A percentile compares a stretch with the other conserved stretches of the same genome.
Evolutionary conservation across 192 early-diverging fungal species (phyloP).

Genomic region (Umbelopsis sp.): DNA sequence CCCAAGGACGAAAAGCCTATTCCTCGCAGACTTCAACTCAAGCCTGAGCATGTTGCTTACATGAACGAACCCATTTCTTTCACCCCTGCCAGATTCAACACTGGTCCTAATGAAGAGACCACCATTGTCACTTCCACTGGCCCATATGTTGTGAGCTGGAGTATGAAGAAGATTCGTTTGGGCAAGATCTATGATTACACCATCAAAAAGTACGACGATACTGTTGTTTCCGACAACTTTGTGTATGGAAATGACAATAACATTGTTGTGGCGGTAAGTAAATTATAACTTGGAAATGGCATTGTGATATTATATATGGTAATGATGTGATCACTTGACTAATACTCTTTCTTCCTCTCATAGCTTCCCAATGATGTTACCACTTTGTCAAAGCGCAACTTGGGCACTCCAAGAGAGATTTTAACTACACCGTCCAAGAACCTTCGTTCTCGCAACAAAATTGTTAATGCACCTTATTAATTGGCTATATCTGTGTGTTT

Average conservation of each 20-base stretch:
- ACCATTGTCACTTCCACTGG: constrained; percentile 87
- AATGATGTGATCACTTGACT: neutral
- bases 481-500: no score
- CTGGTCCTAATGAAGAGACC: constrained; percentile 72
- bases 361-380: constrained; percentile 23
- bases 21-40: constrained; percentile 77
- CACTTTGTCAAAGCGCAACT: neutral
- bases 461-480: constrained; percentile 61
- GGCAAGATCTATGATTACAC: constrained; percentile 81
- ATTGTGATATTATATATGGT: no score
- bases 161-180: constrained; percentile 77
- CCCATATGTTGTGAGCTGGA: constrained; percentile 91
- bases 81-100: constrained; percentile 90
- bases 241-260: constrained; percentile 76
- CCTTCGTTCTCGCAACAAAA: constrained; percentile 34
- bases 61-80: constrained; percentile 73
- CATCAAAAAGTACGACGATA: constrained; percentile 84
- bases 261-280: constrained; percentile 77
- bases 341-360: neutral
- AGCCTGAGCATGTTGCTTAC: constrained; percentile 85
- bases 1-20: constrained; percentile 61
- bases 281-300: no score
- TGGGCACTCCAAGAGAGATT: neutral
- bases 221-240: constrained; percentile 92
- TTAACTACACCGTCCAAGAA: constrained; percentile 2